Base-by-base conservation (phyloP, 1,284 basidiomycete genomes). In the Boletus smithii region DNA sequence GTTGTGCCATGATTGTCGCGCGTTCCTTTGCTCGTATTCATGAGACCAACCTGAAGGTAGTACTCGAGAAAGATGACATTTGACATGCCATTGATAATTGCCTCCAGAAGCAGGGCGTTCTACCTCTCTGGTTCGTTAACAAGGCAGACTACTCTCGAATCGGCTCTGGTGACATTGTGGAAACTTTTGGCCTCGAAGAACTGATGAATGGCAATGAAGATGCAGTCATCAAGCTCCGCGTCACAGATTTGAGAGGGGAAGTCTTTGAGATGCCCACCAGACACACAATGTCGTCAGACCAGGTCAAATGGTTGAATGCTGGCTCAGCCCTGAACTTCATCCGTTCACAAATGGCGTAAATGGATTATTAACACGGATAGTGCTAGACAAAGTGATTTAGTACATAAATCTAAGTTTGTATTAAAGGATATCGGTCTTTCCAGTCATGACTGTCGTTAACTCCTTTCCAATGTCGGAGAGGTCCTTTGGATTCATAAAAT, bases 1-100 rank as follows among this genome's bases (percentile, higher is more conserved):
- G 91, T 23, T 92, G 90, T 60, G 80, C 77, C 7, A 72, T 92
- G 72, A 92, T 95, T 59, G 69, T 94, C 46, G 89, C 91, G 0
- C 79, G 93, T 27, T 97, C 94, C 3, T 99, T 99, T 61, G 97
- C 97, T 53, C 89, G 97, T 55, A 99, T 99, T 53, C 97, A 99
- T 70, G 93, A 98, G 72, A 97, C 95, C 11, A 98, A 98, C 71
- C 73, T 97, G 52, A 97, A 97, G 76, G 90, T 87, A 55, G 34
- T 73, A 58, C 23, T 34, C 13, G 14, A 42, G 31, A n/a, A 31
- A 14, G 5, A 14, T 29, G 26, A 31, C 41, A 1, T 22, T 22
- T 32, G 14, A 8, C 40, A 44, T 33, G 31, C 13, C 31, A 36
- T 45, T 51, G 27, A 54, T 23, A 26, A 42, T 53, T 16, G 13